Conservation (phyloP, 2,329 filamentous ascomycete genomes). For the Penicillium sp. region DNA sequence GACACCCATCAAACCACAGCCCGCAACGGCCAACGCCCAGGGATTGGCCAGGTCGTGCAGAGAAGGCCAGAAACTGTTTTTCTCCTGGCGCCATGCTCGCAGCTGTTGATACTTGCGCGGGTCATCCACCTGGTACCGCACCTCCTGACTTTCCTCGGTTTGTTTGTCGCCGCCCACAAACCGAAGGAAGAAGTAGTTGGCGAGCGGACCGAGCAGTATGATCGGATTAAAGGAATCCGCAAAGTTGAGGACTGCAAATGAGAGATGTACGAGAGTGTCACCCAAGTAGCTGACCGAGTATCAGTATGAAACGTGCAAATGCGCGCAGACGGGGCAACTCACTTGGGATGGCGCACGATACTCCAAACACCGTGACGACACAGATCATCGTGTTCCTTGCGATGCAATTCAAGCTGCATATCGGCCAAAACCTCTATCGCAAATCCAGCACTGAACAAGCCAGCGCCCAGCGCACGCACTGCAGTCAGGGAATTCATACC, state of each 20-base stretch:
- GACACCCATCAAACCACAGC: slow-evolving; percentile 50
- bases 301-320: not conserved
- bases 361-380: slow-evolving; percentile 61
- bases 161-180: slow-evolving; percentile 57
- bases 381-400: slow-evolving; percentile 44
- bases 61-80: slow-evolving; percentile 62
- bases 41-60: slow-evolving; percentile 52
- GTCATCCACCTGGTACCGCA: slow-evolving; percentile 53
- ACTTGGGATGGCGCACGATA: slow-evolving; percentile 63
- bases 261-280: slow-evolving; percentile 58
- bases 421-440: slow-evolving; percentile 58
- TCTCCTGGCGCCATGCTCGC: slow-evolving; percentile 51
- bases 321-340: slow-evolving; percentile 26
- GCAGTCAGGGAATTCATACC: slow-evolving; percentile 20
- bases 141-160: slow-evolving; percentile 53
- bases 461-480: slow-evolving; percentile 49
- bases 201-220: slow-evolving; percentile 54
- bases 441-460: slow-evolving; percentile 57
- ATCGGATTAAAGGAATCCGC: slow-evolving; percentile 56
- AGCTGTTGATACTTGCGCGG: slow-evolving; percentile 55
- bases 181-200: slow-evolving; percentile 60
- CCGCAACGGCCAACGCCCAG: slow-evolving; percentile 57
- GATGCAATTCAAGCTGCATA: slow-evolving; percentile 54
- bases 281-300: slow-evolving; percentile 55
- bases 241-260: slow-evolving; percentile 58